Evolutionary conservation across 441 rosid species (phyloP).

Genomic region (Isatis lusitanica): DNA sequence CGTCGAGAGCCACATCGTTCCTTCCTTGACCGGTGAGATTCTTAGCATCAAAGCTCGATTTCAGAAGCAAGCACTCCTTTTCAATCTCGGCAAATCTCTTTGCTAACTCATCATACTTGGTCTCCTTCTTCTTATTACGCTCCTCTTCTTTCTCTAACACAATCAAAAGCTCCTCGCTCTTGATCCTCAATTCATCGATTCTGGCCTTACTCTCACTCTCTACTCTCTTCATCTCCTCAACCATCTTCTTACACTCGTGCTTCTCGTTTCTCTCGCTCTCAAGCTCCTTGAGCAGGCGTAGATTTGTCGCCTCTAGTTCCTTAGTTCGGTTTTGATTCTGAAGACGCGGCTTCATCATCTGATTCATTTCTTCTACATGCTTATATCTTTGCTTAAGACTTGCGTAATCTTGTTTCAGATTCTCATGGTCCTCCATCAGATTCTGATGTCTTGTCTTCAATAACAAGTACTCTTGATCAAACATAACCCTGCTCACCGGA

Average conservation of each 20-base stretch:
- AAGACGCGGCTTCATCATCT: not conserved
- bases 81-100: not conserved
- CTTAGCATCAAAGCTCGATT: constrained; percentile 4
- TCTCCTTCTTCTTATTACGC: not conserved
- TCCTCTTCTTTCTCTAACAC: not conserved
- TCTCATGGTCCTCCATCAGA: constrained; percentile 27
- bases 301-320: not conserved
- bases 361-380: not conserved
- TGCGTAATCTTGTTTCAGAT: constrained; percentile 22
- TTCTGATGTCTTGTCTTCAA: not conserved
- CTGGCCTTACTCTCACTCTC: constrained; percentile 2
- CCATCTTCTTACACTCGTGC: not conserved
- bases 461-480: not conserved
- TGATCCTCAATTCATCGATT: not conserved
- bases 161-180: not conserved
- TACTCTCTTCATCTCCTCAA: constrained; percentile 3
- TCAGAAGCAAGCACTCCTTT: not conserved
- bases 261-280: constrained; percentile 26
- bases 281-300: constrained; percentile 2
- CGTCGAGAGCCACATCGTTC: not conserved
- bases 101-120: not conserved
- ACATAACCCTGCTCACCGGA: not conserved
- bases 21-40: not conserved
- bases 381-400: not conserved
- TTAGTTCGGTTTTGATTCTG: constrained; percentile 9